Conservation (phyloP, 345 rosid genomes). For the Xanthoceras sorbifolium region DNA sequence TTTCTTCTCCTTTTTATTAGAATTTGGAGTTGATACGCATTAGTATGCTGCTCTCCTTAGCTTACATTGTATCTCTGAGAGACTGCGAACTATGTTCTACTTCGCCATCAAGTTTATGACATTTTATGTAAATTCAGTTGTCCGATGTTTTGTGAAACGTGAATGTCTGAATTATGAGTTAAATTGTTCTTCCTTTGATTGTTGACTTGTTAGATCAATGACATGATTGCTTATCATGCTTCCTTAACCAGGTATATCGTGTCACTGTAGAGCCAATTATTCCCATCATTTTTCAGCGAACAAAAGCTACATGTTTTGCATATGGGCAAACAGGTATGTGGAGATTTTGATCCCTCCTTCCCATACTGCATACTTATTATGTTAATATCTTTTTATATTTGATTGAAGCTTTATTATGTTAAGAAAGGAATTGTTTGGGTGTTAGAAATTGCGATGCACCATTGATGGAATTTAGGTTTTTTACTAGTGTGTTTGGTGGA, state of each 20-base stretch:
- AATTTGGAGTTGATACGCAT: slow-evolving; percentile 4
- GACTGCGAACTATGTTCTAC: not conserved
- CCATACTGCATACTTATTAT: not conserved
- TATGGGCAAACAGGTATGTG: slow-evolving; percentile 97
- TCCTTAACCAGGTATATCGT: slow-evolving; percentile 68
- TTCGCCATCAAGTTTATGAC: not conserved
- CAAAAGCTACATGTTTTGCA: slow-evolving; percentile 99
- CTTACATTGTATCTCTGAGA: not conserved
- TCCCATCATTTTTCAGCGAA: slow-evolving; percentile 86
- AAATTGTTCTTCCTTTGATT: not conserved
- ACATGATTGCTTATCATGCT: slow-evolving; percentile 20
- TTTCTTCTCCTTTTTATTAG: not conserved
- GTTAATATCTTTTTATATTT: not conserved
- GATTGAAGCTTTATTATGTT: slow-evolving; percentile 7
- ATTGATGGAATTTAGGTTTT: not conserved
- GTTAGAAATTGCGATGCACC: not conserved
- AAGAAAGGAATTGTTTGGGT: slow-evolving; percentile 3
- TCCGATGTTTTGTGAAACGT: not conserved
- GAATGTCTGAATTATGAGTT: not conserved
- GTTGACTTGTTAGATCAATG: slow-evolving; percentile 13
- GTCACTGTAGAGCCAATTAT: slow-evolving; percentile 92
- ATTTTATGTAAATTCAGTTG: not conserved
- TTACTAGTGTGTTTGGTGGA: not conserved
- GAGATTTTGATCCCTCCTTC: slow-evolving; percentile 12
- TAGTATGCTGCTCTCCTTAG: not conserved